Percentiles rank a stretch among this genome's conserved stretches.
Conservation (phyloP, 148 eudicot species). For the Chenopodium suecicum region DNA sequence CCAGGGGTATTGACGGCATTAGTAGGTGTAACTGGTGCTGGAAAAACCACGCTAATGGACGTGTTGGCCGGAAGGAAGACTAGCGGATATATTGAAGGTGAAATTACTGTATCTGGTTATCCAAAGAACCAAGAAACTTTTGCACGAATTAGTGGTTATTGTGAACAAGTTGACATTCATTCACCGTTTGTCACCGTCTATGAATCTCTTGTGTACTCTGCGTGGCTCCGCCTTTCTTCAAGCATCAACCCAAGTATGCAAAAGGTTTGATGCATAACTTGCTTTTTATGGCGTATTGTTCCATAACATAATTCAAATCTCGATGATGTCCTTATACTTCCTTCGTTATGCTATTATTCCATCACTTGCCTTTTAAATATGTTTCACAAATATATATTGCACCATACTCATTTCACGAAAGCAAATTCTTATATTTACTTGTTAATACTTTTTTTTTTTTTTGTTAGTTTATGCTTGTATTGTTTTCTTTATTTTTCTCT, state of each 20-base stretch:
- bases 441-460: too few species aligned
- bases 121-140: conserved; percentile 71
- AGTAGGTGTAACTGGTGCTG: conserved; percentile 80
- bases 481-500: too few species aligned
- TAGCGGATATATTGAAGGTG: conserved; percentile 62
- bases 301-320: too few species aligned
- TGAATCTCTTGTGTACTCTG: conserved; percentile 63
- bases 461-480: too few species aligned
- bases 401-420: too few species aligned
- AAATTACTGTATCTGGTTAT: conserved; percentile 54
- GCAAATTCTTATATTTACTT: too few species aligned
- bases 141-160: conserved; percentile 65
- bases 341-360: too few species aligned
- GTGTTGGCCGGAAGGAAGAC: conserved; percentile 78
- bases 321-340: too few species aligned
- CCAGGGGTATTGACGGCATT: conserved; percentile 83
- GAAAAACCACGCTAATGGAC: conserved; percentile 73
- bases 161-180: conserved; percentile 74
- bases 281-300: neutral
- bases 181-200: conserved; percentile 66
- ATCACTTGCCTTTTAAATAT: too few species aligned
- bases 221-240: conserved; percentile 66
- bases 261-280: conserved; percentile 33
- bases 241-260: conserved; percentile 40
- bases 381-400: too few species aligned